phyloP scores from a whole-genome alignment of 805 yeast genomes.

The Osmozyma mogii region DNA sequence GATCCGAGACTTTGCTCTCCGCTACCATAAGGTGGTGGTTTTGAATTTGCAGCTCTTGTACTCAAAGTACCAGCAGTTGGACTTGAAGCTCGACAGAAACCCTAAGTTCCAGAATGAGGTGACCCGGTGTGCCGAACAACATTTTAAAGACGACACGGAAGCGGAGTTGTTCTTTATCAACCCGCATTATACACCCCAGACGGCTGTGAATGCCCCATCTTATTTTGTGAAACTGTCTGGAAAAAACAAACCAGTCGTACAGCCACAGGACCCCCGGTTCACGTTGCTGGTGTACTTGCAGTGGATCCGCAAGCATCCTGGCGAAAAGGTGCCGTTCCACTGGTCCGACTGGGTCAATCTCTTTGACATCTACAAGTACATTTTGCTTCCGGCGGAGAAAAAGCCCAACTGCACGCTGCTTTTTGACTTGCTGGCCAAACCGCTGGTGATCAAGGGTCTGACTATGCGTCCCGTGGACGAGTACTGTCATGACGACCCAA shows the following conservation, averaged over 20 bases:
- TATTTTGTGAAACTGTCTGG: conserved; percentile 1
- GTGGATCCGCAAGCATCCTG: conserved; percentile 6
- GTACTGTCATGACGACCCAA: conserved; percentile 16
- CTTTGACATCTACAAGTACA: conserved; percentile 6
- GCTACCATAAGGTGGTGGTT: neutral
- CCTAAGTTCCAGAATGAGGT: conserved; percentile 1
- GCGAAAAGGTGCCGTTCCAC: conserved; percentile 11
- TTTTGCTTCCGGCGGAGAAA: conserved; percentile 4
- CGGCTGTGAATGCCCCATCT: conserved; percentile 3
- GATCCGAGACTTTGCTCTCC: neutral
- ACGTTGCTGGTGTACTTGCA: conserved; percentile 4
- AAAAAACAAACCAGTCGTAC: conserved; percentile 7
- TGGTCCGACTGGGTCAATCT: conserved; percentile 15
- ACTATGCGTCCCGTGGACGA: conserved; percentile 3
- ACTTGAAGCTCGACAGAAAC: conserved; percentile 3
- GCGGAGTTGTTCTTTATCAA: conserved; percentile 4
- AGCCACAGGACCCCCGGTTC: conserved; percentile 11
- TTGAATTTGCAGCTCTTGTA: conserved; percentile 2
- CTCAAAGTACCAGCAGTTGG: conserved; percentile 1
- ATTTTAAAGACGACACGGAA: conserved; percentile 2
- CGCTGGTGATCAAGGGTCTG: neutral
- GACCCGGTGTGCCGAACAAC: conserved; percentile 1
- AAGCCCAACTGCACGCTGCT: too few relatives aligned
- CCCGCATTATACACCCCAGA: conserved; percentile 5
- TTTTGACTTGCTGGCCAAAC: conserved; percentile 1